Evolutionary conservation across 2,329 filamentous ascomycete species (phyloP).

Genomic region (Verticillium klebahnii): DNA sequence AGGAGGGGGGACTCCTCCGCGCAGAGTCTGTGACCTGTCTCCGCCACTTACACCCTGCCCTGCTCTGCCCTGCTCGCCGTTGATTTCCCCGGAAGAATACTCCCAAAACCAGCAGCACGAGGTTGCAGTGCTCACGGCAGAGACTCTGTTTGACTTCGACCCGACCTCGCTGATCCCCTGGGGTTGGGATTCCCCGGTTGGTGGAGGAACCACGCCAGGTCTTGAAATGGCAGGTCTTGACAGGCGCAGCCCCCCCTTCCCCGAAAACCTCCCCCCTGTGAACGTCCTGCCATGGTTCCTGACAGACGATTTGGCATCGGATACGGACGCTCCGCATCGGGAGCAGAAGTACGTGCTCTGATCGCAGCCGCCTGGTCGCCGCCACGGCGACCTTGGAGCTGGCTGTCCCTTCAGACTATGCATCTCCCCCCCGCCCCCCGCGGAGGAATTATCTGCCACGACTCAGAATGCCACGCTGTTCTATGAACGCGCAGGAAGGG

Average conservation of each 20-base stretch:
- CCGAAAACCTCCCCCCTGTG: background rate
- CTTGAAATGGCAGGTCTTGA: background rate
- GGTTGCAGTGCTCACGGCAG: no score
- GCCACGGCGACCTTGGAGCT: background rate
- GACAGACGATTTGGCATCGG: background rate
- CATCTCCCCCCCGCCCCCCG: background rate
- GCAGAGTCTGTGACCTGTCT: no score
- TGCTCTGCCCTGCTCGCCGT: no score
- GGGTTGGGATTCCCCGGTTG: background rate
- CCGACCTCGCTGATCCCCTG: no score
- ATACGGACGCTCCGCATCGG: background rate
- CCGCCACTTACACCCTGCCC: no score
- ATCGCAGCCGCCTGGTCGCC: background rate
- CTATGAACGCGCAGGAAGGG: background rate
- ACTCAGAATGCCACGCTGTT: background rate
- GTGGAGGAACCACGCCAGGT: background rate
- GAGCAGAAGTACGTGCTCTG: background rate
- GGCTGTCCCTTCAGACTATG: background rate
- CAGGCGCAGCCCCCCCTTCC: background rate
- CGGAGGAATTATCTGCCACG: background rate
- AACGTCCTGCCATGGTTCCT: background rate
- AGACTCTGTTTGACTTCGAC: no score
- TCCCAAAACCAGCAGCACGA: no score
- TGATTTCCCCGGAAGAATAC: no score
- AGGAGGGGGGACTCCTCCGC: no score